Conservation (phyloP, 495 filamentous ascomycete genomes). For the Lophium mytilinum region DNA sequence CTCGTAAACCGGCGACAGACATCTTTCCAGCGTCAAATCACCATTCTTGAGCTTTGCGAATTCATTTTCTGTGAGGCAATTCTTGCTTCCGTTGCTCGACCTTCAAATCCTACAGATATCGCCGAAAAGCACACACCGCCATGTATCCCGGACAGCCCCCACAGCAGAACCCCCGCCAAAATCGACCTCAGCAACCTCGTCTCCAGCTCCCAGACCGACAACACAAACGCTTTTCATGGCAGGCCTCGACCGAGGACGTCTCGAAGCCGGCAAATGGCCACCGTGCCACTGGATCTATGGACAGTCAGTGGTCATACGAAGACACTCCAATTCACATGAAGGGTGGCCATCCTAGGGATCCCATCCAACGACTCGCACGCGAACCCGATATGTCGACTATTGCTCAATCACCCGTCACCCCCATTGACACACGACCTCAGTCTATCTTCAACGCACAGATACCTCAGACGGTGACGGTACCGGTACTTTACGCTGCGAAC, state of each 20-base stretch:
- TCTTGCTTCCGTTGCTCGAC: too few species aligned
- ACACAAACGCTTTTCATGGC: constrained; percentile 24
- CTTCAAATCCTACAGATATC: too few species aligned
- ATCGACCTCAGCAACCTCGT: constrained; percentile 7
- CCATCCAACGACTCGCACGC: not conserved
- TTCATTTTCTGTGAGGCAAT: too few species aligned
- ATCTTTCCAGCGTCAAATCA: too few species aligned
- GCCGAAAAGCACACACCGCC: too few species aligned
- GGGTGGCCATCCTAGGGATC: not conserved
- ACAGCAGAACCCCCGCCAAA: not conserved
- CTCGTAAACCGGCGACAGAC: too few species aligned
- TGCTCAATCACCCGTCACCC: constrained; percentile 6
- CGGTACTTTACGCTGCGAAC: not conserved
- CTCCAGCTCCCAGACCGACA: constrained; percentile 6
- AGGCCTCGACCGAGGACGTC: constrained; percentile 2
- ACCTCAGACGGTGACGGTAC: too few species aligned
- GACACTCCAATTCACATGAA: not conserved
- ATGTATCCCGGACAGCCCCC: constrained; percentile 12
- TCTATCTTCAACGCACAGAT: constrained; percentile 7
- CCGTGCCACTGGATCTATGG: not conserved
- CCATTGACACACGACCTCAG: constrained; percentile 16
- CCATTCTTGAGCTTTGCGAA: too few species aligned
- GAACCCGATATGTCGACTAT: not conserved
- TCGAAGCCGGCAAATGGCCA: not conserved
- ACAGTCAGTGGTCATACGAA: not conserved